Base-by-base conservation (phyloP, 2,329 filamentous ascomycete species). In the Phaeosphaeriaceae sp. region DNA sequence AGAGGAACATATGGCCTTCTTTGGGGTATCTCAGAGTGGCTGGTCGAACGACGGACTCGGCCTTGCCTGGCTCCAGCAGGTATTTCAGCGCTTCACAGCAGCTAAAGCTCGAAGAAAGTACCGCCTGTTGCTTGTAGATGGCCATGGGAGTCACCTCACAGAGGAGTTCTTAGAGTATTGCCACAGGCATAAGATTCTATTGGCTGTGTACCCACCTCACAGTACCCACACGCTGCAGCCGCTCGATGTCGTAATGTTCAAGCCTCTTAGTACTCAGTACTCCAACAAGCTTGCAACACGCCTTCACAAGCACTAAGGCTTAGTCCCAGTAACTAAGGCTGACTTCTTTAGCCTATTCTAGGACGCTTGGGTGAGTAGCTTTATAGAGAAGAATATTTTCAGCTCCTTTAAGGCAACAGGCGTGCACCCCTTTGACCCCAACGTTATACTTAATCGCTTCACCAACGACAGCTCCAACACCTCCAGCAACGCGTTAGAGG, bases 201-300 rank as follows among this genome's bases (percentile, higher is more conserved):
- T n/a, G n/a, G n/a, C n/a, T n/a, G n/a, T n/a, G n/a, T n/a, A n/a
- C n/a, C n/a, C n/a, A n/a, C n/a, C n/a, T n/a, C n/a, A n/a, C n/a
- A n/a, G 21, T 28, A 39, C 37, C 28, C 21, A 39, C 28, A 39
- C 37, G n/a, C 37, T 39, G 26, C 37, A 39, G 37, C 21, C 37
- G 26, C 37, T 39, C 3, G 21, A 39, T 28, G 21, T 39, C 17
- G 21, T 20, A 13, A 12, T 39, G 3, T 39, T 39, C 28, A 13
- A 21, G 37, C 37, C 37, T 39, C 37, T 39, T 3, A 39, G 28
- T 21, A 26, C 18, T 26, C 37, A 26, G 13, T 7, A 16, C 15
- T 39, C 37, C 21, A 39, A 39, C 37, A 39, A 17, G n/a, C n/a
- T n/a, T n/a, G n/a, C n/a, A n/a, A n/a, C n/a, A n/a, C n/a, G n/a